Percentiles rank a stretch among this genome's conserved stretches.
Conservation (phyloP, 2,329 filamentous ascomycete species). For the Nemania sp. region DNA sequence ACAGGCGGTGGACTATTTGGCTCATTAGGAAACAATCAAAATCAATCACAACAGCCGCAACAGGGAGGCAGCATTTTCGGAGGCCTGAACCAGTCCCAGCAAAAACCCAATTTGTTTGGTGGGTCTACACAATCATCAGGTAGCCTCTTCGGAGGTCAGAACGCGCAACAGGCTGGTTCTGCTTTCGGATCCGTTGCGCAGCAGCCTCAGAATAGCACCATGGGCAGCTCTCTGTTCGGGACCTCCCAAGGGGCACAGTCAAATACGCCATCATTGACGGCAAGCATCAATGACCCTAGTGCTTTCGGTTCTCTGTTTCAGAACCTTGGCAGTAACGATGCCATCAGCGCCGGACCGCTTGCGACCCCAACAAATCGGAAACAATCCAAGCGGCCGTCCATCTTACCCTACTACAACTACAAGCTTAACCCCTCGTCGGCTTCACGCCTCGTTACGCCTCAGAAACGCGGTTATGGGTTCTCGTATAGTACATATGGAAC, state of each 20-base stretch:
- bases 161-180: conserved; percentile 48
- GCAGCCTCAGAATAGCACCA: conserved; percentile 49
- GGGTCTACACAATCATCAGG: conserved; percentile 46
- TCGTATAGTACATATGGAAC: conserved; percentile 91
- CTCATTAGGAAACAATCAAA: conserved; percentile 42
- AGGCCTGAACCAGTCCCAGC: conserved; percentile 53
- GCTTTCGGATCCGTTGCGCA: conserved; percentile 55
- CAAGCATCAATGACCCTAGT: conserved; percentile 79
- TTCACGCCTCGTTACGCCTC: conserved; percentile 78
- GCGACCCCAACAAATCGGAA: conserved; percentile 81
- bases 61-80: conserved; percentile 54
- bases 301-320: conserved; percentile 92
- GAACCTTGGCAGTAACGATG: conserved; percentile 65
- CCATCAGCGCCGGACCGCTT: conserved; percentile 79
- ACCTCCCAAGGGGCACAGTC: conserved; percentile 51
- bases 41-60: conserved; percentile 44
- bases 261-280: conserved; percentile 69
- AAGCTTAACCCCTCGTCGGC: conserved; percentile 82
- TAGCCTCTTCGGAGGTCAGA: conserved; percentile 58
- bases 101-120: conserved; percentile 61
- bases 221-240: conserved; percentile 63
- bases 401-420: conserved; percentile 86
- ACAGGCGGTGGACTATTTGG: conserved; percentile 58
- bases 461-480: conserved; percentile 87
- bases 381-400: conserved; percentile 77